Base-by-base conservation (phyloP, 2,329 filamentous ascomycete species). In the Exophiala xenobiotica region DNA sequence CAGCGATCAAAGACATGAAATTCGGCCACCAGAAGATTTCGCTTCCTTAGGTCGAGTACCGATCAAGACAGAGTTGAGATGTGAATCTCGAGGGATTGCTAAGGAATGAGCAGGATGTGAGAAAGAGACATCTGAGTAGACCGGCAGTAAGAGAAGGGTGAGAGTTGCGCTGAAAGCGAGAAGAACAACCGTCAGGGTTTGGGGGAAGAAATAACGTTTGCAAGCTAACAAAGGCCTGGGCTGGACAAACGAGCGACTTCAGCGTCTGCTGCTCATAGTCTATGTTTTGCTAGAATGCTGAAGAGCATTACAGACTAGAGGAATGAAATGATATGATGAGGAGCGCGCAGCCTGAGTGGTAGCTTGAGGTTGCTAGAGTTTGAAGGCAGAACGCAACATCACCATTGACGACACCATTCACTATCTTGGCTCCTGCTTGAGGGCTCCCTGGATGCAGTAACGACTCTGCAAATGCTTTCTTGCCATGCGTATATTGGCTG, bases 1-100 rank as follows among this genome's bases (percentile, higher is more conserved):
- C 11, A 35, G 31, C 24, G 35, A 38, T n/a, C 11, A 29, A 38
- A 46, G 19, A 52, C 43, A 56, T 45, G 39, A 52, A 49, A 26
- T 16, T 12, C 9, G 14, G 26, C 19, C 2, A 11, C 22, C 16
- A 3, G 22, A 35, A 33, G 7, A 12, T 5, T 6, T 12, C 8
- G 8, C n/a, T n/a, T 3, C 14, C 6, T 22, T 16, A 22, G 16
- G 8, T 19, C 2, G 42, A 18, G n/a, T n/a, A n/a, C n/a, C n/a
- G n/a, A n/a, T n/a, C n/a, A n/a, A n/a, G n/a, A n/a, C n/a, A n/a
- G n/a, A n/a, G n/a, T n/a, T n/a, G n/a, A n/a, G n/a, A n/a, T n/a
- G n/a, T n/a, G n/a, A n/a, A n/a, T n/a, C n/a, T n/a, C 16, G 26
- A 35, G 23, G 24, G 11, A 24, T 14, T 22, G 19, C 18, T 14